These are phyloP conservation scores for Ogataea pignaliae DNA, from an alignment of 805 yeast genomes.

Conservation along the genomic window DNA sequence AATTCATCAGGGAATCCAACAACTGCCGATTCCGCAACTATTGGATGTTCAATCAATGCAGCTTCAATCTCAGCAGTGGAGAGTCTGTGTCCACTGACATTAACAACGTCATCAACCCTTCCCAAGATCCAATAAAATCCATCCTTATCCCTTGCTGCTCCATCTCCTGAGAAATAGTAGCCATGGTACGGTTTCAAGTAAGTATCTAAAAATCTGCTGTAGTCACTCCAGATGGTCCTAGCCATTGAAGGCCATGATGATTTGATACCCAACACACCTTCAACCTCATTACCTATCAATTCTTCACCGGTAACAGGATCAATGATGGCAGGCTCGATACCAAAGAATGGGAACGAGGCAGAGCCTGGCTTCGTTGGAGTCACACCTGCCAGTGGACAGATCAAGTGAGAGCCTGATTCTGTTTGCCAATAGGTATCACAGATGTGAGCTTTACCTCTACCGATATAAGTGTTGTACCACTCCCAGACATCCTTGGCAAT, in stretches of 20 bases:
- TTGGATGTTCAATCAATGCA: conserved; percentile 71
- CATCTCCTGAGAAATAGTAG: conserved; percentile 95
- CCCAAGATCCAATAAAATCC: conserved; percentile 98
- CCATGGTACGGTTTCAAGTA: conserved; percentile 92
- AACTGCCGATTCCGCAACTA: conserved; percentile 93
- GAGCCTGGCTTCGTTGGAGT: conserved; percentile 96
- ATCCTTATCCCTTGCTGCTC: conserved; percentile 95
- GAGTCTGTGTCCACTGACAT: conserved; percentile 94
- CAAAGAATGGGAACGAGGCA: conserved; percentile 95
- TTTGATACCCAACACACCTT: conserved; percentile 90
- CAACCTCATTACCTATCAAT: conserved; percentile 81
- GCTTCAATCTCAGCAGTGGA: conserved; percentile 99
- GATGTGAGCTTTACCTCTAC: conserved; percentile 83
- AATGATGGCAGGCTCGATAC: conserved; percentile 83
- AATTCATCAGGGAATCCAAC: conserved; percentile 92
- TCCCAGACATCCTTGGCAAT: conserved; percentile 98
- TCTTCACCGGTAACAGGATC: conserved; percentile 92
- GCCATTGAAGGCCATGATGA: conserved; percentile 99
- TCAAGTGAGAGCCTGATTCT: conserved; percentile 93
- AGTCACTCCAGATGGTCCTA: conserved; percentile 89
- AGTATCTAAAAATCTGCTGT: conserved; percentile 81
- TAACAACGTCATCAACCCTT: conserved; percentile 97
- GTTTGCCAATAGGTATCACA: conserved; percentile 99
- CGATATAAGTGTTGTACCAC: conserved; percentile 93
- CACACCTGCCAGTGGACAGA: conserved; percentile 92